Percentiles rank a stretch among this genome's conserved stretches.
Evolutionary conservation across 208 protist genomes (phyloP).

Genomic region (Trypanosoma vivax): DNA sequence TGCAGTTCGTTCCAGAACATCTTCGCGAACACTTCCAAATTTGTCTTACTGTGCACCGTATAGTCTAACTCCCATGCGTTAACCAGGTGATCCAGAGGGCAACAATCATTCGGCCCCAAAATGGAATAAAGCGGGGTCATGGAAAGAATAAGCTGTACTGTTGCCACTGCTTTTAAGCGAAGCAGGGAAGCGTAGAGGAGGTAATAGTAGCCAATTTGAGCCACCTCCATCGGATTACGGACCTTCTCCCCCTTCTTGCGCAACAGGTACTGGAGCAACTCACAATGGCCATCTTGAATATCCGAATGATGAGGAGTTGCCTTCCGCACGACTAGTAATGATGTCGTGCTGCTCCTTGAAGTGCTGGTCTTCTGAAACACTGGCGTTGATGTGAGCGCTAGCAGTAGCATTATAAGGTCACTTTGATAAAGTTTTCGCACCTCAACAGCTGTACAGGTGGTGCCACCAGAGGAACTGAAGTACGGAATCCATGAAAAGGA

Average conservation of each 20-base stretch:
- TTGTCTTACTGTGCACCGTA: slow-evolving; percentile 6
- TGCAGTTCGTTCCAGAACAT: slow-evolving; percentile 57
- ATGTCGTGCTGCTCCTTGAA: background rate
- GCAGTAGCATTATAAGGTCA: slow-evolving; percentile 68
- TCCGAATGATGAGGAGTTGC: background rate
- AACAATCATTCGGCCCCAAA: slow-evolving; percentile 49
- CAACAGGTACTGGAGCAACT: slow-evolving; percentile 43
- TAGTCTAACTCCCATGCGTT: slow-evolving; percentile 34
- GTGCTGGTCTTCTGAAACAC: slow-evolving; percentile 9
- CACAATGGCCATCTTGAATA: slow-evolving; percentile 35
- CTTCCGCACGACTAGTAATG: background rate
- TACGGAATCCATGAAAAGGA: slow-evolving; percentile 22
- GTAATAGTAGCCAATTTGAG: slow-evolving; percentile 31
- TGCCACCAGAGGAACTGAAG: background rate
- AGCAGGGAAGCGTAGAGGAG: slow-evolving; percentile 32
- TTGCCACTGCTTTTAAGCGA: slow-evolving; percentile 18
- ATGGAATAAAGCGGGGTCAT: slow-evolving; percentile 45
- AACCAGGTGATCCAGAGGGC: slow-evolving; percentile 49
- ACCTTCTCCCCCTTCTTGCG: slow-evolving; percentile 32
- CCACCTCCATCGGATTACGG: slow-evolving; percentile 17
- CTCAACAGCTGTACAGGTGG: slow-evolving; percentile 26
- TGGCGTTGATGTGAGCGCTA: slow-evolving; percentile 44
- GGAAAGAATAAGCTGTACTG: slow-evolving; percentile 26
- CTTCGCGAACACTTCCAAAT: slow-evolving; percentile 43
- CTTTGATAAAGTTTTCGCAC: no score